Conservation (phyloP, 495 filamentous ascomycete species). For the Lasiosphaeria miniovina region DNA sequence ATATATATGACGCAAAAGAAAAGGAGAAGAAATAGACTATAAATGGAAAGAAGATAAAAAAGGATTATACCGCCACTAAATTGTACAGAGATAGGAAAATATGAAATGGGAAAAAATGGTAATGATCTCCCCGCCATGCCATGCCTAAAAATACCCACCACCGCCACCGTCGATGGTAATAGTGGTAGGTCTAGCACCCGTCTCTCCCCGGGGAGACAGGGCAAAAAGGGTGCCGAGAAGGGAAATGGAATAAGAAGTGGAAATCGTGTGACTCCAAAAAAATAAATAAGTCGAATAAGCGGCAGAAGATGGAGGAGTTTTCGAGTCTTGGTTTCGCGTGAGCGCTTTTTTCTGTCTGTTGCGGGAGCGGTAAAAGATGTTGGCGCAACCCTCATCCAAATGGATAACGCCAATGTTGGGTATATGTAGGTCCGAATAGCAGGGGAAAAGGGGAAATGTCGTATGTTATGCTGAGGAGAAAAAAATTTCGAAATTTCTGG, state of each 20-base stretch:
- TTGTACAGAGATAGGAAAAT: too few relatives aligned
- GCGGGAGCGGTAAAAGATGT: slow-evolving; percentile 21
- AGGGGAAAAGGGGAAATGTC: slow-evolving; percentile 14
- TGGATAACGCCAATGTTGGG: slow-evolving; percentile 20
- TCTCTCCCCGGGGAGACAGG: too few relatives aligned
- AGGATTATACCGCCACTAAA: background rate
- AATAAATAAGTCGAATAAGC: slow-evolving; percentile 10
- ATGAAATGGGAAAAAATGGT: too few relatives aligned
- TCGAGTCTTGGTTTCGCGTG: slow-evolving; percentile 31
- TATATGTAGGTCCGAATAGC: slow-evolving; percentile 21
- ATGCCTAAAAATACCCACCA: too few relatives aligned
- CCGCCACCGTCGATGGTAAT: too few relatives aligned
- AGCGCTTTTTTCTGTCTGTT: slow-evolving; percentile 38
- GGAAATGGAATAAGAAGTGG: slow-evolving; percentile 3
- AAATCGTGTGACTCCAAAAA: background rate
- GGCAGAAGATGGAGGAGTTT: slow-evolving; percentile 15
- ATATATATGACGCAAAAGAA: background rate
- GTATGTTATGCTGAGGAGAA: slow-evolving; percentile 8
- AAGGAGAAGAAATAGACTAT: slow-evolving; percentile 1
- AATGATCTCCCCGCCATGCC: too few relatives aligned
- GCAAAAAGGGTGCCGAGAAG: too few relatives aligned
- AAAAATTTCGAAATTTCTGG: background rate
- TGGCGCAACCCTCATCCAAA: slow-evolving; percentile 6
- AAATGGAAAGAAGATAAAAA: background rate
- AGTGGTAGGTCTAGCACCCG: too few relatives aligned